A percentile compares a stretch with the other conserved stretches of the same genome.
These are phyloP conservation scores for Neopestalotiopsis rosae DNA, from an alignment of 2,329 filamentous ascomycete genomes.

Conservation along the genomic window DNA sequence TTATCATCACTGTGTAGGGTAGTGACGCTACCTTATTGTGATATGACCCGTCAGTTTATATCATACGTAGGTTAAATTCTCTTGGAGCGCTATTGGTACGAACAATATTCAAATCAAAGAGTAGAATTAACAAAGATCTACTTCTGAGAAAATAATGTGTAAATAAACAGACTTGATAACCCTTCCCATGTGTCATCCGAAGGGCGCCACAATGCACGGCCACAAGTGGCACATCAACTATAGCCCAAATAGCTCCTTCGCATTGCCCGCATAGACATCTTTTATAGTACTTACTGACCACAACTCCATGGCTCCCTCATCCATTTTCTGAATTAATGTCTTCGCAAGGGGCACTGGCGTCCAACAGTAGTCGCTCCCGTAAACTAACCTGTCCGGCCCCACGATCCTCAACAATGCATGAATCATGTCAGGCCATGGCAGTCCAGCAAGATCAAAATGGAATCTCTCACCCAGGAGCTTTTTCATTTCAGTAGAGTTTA, in stretches of 20 bases:
- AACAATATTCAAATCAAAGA: no score
- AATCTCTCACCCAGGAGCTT: slow-evolving; percentile 3
- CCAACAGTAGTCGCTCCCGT: slow-evolving; percentile 15
- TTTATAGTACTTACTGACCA: neutral
- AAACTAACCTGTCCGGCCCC: slow-evolving; percentile 12
- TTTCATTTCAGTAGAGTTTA: slow-evolving; percentile 14
- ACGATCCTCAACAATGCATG: slow-evolving; percentile 9
- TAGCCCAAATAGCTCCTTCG: slow-evolving; percentile 3
- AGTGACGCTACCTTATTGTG: no score
- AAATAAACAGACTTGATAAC: no score
- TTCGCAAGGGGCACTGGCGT: neutral
- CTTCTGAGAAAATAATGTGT: no score
- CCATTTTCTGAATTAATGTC: slow-evolving; percentile 6
- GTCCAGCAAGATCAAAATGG: slow-evolving; percentile 13
- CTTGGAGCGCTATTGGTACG: no score
- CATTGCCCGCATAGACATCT: neutral
- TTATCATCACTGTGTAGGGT: no score
- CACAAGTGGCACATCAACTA: no score
- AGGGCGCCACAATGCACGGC: no score
- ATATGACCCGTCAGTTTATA: no score
- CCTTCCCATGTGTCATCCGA: no score
- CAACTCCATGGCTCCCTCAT: neutral
- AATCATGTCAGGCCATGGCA: slow-evolving; percentile 15
- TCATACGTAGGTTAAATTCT: no score
- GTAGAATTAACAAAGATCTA: no score